A percentile compares a stretch with the other conserved stretches of the same genome.
Conservation (phyloP, 1,284 basidiomycete genomes). For the Pascua guehoae region DNA sequence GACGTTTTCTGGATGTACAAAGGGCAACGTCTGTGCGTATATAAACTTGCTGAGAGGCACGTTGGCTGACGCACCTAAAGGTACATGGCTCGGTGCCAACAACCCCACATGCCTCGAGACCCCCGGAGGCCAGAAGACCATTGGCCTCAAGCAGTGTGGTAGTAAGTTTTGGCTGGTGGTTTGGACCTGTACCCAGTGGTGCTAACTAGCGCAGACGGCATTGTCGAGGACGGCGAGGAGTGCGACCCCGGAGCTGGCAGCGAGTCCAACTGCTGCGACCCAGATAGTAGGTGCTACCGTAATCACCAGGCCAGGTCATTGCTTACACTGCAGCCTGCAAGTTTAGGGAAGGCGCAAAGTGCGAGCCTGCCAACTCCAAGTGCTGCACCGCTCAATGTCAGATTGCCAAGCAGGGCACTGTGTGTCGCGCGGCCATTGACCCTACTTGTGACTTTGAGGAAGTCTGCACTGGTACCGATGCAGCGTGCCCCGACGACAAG, state of each 20-base stretch:
- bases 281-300: constrained; percentile 47
- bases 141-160: constrained; percentile 47
- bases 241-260: constrained; percentile 75
- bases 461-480: constrained; percentile 70
- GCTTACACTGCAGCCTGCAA: constrained; percentile 55
- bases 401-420: constrained; percentile 59
- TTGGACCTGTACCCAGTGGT: too few relatives aligned
- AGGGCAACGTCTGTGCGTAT: constrained; percentile 79
- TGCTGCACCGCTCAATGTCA: constrained; percentile 73
- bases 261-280: constrained; percentile 69
- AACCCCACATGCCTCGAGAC: constrained; percentile 3
- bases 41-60: too few relatives aligned
- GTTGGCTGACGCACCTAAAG: background rate
- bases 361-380: constrained; percentile 70
- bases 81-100: background rate
- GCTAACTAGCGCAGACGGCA: constrained; percentile 37
- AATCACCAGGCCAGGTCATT: background rate
- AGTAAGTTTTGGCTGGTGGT: constrained; percentile 28
- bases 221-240: constrained; percentile 64
- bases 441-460: constrained; percentile 70
- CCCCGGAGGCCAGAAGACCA: constrained; percentile 21
- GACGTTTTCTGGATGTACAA: constrained; percentile 70
- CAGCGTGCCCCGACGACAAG: constrained; percentile 68
- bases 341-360: constrained; percentile 67
- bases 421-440: constrained; percentile 71